A percentile compares a stretch with the other conserved stretches of the same genome.
phyloP scores from a whole-genome alignment of 768 basidiomycete genomes.

The Strobilomyces dryophilus region DNA sequence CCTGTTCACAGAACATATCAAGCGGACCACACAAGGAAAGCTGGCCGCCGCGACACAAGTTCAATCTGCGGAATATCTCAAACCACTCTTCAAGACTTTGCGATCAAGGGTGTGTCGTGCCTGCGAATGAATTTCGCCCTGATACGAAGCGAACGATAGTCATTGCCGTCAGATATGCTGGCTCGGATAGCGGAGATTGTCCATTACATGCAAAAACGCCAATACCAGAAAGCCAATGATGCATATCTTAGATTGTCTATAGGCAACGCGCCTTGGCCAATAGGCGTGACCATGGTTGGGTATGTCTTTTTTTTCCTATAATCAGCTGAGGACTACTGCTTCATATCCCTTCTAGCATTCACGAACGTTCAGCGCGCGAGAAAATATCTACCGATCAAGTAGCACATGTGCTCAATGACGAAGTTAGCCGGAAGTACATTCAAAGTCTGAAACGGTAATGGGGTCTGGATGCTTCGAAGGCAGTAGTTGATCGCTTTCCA shows the following conservation, averaged over 20 bases:
- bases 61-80: constrained; percentile 94
- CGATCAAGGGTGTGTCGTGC: constrained; percentile 71
- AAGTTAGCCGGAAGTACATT: constrained; percentile 98
- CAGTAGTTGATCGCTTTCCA: constrained; percentile 30
- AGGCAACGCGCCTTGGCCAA: constrained; percentile 99
- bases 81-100: constrained; percentile 90
- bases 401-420: constrained; percentile 97
- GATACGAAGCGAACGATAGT: constrained; percentile 40
- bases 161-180: constrained; percentile 80
- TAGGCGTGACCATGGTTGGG: constrained; percentile 99
- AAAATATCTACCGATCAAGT: constrained; percentile 98
- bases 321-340: not conserved
- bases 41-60: constrained; percentile 93
- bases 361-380: constrained; percentile 96
- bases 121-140: not conserved
- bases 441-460: constrained; percentile 92
- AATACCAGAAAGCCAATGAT: constrained; percentile 95
- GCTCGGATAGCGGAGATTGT: constrained; percentile 89
- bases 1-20: constrained; percentile 61
- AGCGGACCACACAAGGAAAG: constrained; percentile 88
- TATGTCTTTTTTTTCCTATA: constrained; percentile 34
- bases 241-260: constrained; percentile 96
- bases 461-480: not conserved
- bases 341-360: constrained; percentile 56
- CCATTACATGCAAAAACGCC: constrained; percentile 92